Evolutionary conservation across 2,329 filamentous ascomycete species (phyloP).

Genomic region (Albifimbria verrucaria): DNA sequence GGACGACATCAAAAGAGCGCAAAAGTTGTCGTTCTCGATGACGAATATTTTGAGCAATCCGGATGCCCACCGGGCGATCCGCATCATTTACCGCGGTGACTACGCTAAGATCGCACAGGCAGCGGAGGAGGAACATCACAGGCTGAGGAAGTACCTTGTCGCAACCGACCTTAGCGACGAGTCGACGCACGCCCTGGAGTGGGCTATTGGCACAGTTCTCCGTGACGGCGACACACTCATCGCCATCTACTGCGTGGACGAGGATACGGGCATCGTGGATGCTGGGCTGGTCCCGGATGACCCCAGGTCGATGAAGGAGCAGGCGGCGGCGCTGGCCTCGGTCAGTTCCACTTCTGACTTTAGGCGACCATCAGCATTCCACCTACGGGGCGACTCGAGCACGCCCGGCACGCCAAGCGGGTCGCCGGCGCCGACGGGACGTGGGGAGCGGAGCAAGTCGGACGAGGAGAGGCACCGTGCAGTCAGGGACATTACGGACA

Average conservation of each 20-base stretch:
- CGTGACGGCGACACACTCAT: slow-evolving; percentile 92
- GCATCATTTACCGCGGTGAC: slow-evolving; percentile 87
- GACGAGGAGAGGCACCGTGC: slow-evolving; percentile 80
- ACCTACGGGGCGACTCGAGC: slow-evolving; percentile 26
- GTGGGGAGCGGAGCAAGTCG: slow-evolving; percentile 52
- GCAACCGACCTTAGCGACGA: slow-evolving; percentile 94
- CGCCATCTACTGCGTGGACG: slow-evolving; percentile 89
- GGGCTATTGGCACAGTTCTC: slow-evolving; percentile 93
- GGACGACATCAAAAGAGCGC: slow-evolving; percentile 81
- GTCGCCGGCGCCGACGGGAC: slow-evolving; percentile 46
- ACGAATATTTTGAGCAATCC: slow-evolving; percentile 76
- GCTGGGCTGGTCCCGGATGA: slow-evolving; percentile 66
- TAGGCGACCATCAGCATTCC: slow-evolving; percentile 22
- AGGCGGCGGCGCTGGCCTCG: slow-evolving; percentile 67
- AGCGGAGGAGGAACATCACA: slow-evolving; percentile 73
- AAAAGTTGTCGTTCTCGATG: slow-evolving; percentile 77
- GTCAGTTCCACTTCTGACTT: slow-evolving; percentile 37
- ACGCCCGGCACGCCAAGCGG: slow-evolving; percentile 28
- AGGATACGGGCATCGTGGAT: slow-evolving; percentile 66
- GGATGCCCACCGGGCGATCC: slow-evolving; percentile 75
- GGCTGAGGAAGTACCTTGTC: slow-evolving; percentile 88
- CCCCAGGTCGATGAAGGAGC: slow-evolving; percentile 70
- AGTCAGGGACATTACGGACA: slow-evolving; percentile 78
- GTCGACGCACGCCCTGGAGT: slow-evolving; percentile 91
- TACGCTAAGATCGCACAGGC: slow-evolving; percentile 73